These are phyloP conservation scores for Fomitiporia mediterranea DNA, from an alignment of 1,284 basidiomycete genomes.

Conservation along the genomic window DNA sequence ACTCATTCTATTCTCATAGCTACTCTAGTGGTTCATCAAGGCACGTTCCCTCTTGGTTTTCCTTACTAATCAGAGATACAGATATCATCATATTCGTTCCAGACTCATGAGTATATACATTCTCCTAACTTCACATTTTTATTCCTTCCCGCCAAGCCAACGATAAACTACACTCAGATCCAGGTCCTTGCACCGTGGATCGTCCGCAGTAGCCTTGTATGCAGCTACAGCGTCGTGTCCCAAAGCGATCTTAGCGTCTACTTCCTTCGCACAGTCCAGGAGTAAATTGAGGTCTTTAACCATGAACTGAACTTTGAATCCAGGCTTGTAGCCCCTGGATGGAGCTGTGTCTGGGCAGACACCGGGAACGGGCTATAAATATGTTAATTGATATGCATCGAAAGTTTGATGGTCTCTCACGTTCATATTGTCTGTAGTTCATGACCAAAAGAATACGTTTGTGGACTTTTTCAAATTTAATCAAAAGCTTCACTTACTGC, in stretches of 20 bases:
- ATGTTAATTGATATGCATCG: too few relatives aligned
- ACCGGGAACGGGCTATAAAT: conserved; percentile 22
- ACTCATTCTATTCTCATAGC: too few relatives aligned
- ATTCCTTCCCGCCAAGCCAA: conserved; percentile 22
- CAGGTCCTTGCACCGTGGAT: conserved; percentile 20
- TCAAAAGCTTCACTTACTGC: conserved; percentile 5
- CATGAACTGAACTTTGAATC: conserved; percentile 24
- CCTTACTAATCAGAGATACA: too few relatives aligned
- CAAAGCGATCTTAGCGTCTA: conserved; percentile 21
- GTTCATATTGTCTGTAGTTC: conserved; percentile 10
- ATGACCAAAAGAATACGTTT: too few relatives aligned
- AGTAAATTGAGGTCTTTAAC: conserved; percentile 21
- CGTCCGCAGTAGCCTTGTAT: conserved; percentile 18
- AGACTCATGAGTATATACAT: too few relatives aligned
- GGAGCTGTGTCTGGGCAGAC: conserved; percentile 22
- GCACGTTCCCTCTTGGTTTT: too few relatives aligned
- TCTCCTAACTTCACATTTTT: too few relatives aligned
- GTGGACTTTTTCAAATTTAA: too few relatives aligned
- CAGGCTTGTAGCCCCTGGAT: conserved; percentile 20
- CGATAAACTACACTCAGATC: conserved; percentile 22
- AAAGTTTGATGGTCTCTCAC: conserved; percentile 1
- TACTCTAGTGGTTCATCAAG: too few relatives aligned
- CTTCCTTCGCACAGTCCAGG: conserved; percentile 15
- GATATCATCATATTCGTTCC: too few relatives aligned
- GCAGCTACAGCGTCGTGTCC: conserved; percentile 21